Evolutionary conservation across 192 early-diverging fungal genomes (phyloP), one percentile per base, ranked within the genome.

Genomic region (Piromyces sp.): DNA sequence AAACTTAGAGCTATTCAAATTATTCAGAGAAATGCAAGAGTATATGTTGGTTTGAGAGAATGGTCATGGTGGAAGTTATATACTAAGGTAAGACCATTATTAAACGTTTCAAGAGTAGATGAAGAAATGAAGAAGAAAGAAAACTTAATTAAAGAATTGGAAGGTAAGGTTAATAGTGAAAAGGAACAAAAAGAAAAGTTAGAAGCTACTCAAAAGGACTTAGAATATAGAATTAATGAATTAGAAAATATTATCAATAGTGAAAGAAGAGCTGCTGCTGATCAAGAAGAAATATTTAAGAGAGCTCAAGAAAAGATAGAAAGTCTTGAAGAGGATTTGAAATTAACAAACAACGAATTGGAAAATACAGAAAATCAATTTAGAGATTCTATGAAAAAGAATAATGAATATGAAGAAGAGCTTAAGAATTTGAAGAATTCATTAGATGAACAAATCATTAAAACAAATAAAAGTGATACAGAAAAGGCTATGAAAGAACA

Each of bases 11-110:
- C 97, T 2, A 97, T 97, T 84, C 91, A 92, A 81, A 89, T 98
- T n/a, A 98, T 99, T 83, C 97, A 99, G 86, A 92, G 90, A 83
- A 99, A 98, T 81, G 94, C 96, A 4, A 92, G 97, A 29, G 88
- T 96, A 26, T 97, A 96, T 85, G 92, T 97, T 79, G 87, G 92
- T 51, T 88, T 98, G 16, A 91, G 94, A 33, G 94, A 97, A 89
- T 97, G 96, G 95, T 87, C 94, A 29, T 99, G 96, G 96, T 97
- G 96, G 95, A 93, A 93, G 82, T 92, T 98, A 51, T 99, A 96
- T 87, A 90, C 92, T 82, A 95, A 95, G 29, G 93, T 96, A 84
- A 96, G 95, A 86, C 96, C 96, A 13, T 87, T 96, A 80, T 87
- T 96, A 78, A 93, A 92, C 40, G 93, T 95, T 19, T 93, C 94